Base-by-base conservation (phyloP, 2,329 filamentous ascomycete genomes). In the Curvularia eragrostidis region DNA sequence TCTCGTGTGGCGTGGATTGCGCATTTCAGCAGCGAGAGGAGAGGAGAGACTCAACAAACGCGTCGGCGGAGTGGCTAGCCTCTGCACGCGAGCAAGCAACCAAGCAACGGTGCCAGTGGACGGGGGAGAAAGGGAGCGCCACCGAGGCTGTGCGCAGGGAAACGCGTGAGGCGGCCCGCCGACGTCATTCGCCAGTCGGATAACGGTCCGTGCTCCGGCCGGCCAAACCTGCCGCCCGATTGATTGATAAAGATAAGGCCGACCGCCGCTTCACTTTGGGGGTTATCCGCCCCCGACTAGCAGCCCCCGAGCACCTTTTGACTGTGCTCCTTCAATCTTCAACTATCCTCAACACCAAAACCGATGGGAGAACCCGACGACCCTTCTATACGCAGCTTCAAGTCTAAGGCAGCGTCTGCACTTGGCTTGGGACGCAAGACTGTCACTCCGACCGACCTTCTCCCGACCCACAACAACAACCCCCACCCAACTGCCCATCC, bases 311-410 rank as follows among this genome's bases (percentile, higher is more conserved):
- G 55, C 59, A 60, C 62, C 48, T 52, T 41, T 54, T 23, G n/a
- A 18, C 43, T 58, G 61, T 63, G 64, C 63, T 59, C 52, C 43
- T 34, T 46, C 44, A 38, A 51, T 24, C 56, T 38, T 51, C 51
- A 56, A 52, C 54, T 30, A 19, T 38, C 56, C 59, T 58, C 43
- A 42, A 60, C 63, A 67, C 61, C 55, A 59, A 67, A 73, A 74
- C 77, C 80, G 81, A 85, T 84, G 82, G 82, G 82, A 83, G 80
- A 83, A 79, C 74, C 80, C 77, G 81, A 84, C 79, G 77, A 81
- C 59, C 77, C 78, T 70, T 79, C 79, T 74, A 75, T 80, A 78
- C 79, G 80, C 77, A 82, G 80, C 77, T 78, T 81, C 75, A 79
- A 81, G 75, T 81, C 79, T 67, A 80, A 79, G 77, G 78, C 77